phyloP scores from a whole-genome alignment of 148 eudicot species.

The Spergularia bocconei region DNA sequence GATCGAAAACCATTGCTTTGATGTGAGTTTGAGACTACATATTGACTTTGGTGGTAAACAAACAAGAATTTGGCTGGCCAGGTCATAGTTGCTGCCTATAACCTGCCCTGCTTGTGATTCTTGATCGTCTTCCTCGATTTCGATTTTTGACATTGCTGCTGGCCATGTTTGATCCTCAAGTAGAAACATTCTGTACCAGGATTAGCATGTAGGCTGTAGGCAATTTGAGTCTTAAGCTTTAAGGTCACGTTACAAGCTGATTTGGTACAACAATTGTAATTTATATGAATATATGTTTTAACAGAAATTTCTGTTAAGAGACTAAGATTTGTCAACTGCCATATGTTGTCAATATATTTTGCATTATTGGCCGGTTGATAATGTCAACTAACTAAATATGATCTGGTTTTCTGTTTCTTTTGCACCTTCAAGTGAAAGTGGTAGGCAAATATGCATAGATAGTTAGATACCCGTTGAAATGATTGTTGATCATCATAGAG shows the following conservation, averaged over 20 bases:
- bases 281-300: too few species aligned
- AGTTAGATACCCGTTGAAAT: too few species aligned
- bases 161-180: background rate
- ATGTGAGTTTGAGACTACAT: conserved; percentile 5
- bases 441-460: too few species aligned
- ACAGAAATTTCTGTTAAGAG: too few species aligned
- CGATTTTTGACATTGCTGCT: background rate
- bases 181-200: background rate
- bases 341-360: too few species aligned
- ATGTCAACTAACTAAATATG: too few species aligned
- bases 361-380: too few species aligned
- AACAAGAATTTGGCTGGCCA: conserved; percentile 23
- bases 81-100: conserved; percentile 20
- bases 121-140: background rate
- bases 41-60: conserved; percentile 18
- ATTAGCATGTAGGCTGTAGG: background rate
- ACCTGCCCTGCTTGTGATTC: conserved; percentile 7
- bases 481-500: too few species aligned
- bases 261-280: background rate
- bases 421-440: too few species aligned
- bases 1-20: conserved; percentile 26
- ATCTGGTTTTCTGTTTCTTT: too few species aligned
- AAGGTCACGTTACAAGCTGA: background rate
- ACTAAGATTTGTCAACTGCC: too few species aligned
- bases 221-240: background rate